A percentile compares a stretch with the other conserved stretches of the same genome.
phyloP scores from a whole-genome alignment of 2,329 filamentous ascomycete genomes.

The Lecanicillium sp. region DNA sequence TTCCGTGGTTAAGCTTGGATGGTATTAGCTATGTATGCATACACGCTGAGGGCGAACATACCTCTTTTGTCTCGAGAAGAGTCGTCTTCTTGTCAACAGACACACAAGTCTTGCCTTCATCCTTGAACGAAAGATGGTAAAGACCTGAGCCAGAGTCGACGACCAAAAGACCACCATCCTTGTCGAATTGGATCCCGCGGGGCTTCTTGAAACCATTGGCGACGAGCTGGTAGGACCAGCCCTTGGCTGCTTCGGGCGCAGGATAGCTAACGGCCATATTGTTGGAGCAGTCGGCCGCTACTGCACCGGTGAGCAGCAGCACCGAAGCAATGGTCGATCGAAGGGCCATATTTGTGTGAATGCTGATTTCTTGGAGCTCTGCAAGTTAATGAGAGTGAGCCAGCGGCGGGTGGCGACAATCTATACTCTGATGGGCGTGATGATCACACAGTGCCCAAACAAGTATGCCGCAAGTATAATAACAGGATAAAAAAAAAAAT shows the following conservation, averaged over 20 bases:
- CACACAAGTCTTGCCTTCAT: constrained; percentile 37
- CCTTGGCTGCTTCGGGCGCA: constrained; percentile 32
- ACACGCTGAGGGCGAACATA: constrained; percentile 20
- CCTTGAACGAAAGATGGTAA: constrained; percentile 33
- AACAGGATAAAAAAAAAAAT: too few species aligned
- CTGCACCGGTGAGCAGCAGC: constrained; percentile 3
- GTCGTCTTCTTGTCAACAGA: constrained; percentile 30
- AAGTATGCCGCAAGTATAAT: too few species aligned
- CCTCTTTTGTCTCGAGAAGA: constrained; percentile 30
- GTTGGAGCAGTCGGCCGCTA: constrained; percentile 26
- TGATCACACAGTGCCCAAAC: too few species aligned
- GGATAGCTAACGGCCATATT: constrained; percentile 30
- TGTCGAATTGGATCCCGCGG: constrained; percentile 41
- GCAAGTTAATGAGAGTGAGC: too few species aligned
- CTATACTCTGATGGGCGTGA: too few species aligned
- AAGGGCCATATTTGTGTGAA: neutral
- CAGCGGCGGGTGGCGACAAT: too few species aligned
- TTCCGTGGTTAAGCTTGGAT: constrained; percentile 47
- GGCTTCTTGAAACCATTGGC: constrained; percentile 36
- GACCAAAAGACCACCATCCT: constrained; percentile 39
- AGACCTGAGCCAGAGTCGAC: constrained; percentile 39
- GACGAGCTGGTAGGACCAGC: constrained; percentile 40
- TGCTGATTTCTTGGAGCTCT: too few species aligned
- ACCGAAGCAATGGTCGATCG: constrained; percentile 3
- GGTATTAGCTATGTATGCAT: constrained; percentile 6